Conservation (phyloP, 305 asterid species). For the Nicotiana rustica region DNA sequence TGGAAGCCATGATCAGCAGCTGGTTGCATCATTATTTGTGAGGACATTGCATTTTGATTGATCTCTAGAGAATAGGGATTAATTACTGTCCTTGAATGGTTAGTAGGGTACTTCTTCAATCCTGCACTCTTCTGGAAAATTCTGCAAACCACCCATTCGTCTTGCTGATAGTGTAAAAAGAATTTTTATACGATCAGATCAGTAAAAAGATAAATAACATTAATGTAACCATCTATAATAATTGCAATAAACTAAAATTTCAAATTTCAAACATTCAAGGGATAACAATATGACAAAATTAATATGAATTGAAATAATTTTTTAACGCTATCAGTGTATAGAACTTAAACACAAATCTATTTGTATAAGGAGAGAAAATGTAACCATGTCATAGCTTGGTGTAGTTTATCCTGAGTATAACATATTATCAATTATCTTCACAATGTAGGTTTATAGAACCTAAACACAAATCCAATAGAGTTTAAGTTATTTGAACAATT, state of each 20-base stretch:
- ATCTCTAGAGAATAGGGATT: conserved; percentile 56
- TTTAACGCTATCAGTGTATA: background rate
- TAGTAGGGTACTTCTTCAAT: conserved; percentile 72
- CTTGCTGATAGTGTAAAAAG: conserved; percentile 54
- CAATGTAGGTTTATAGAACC: no score
- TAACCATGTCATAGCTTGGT: conserved; percentile 53
- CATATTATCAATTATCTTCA: no score
- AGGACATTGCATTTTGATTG: conserved; percentile 49
- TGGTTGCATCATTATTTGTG: conserved; percentile 54
- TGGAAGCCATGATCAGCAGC: conserved; percentile 49
- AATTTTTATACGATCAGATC: background rate
- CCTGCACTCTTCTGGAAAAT: conserved; percentile 86
- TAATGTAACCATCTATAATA: background rate
- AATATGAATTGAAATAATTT: background rate
- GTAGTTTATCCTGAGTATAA: no score
- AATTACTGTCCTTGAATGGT: conserved; percentile 55
- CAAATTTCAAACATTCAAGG: background rate
- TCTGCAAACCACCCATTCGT: conserved; percentile 98
- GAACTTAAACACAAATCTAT: background rate
- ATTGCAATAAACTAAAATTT: background rate
- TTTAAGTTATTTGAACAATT: no score
- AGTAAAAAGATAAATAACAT: background rate
- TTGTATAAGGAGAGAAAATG: background rate
- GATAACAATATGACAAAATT: background rate
- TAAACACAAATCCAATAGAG: no score